Evolutionary conservation across 495 filamentous ascomycete genomes (phyloP), one percentile per base, ranked within the genome.

Genomic region (Penicillium cataractarum): DNA sequence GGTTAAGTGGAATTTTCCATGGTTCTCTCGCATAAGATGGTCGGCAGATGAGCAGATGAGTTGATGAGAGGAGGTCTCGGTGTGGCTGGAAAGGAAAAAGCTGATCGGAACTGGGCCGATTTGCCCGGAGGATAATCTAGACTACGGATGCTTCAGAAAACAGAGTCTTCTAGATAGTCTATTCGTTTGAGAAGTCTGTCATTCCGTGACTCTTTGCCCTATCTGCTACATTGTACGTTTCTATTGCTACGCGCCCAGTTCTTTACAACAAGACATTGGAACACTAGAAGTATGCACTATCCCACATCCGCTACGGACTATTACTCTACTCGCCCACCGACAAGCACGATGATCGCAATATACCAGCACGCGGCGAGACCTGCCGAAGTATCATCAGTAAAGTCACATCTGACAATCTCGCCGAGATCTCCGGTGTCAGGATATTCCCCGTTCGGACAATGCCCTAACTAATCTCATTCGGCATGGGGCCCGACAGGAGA

Each of bases 341-440:
- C 46, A 48, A 32, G 56, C 56, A 58, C 50, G 22, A 27, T 32
- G 53, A 48, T 62, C 54, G 42, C 54, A 62, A 57, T 62, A 22
- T 27, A 19, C 22, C 53, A 33, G 53, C 33, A 24, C 40, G 19
- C 40, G 19, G 24, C 24, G 26, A 33, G 19, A 17, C 51, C 29
- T 54, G 29, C 51, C 29, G 51, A 31, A 54, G 8, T 4, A 46
- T 13, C 42, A 46, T 8, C 6, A 51, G 10, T 21, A 54, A 22
- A 17, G 29, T 54, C 51, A 33, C 51, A 54, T 54, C 29, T 15
- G 22, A 29, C 15, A 5, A 8, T 54, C 51, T 13, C 51, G 15
- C 29, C 55, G 55, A 57, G n/a, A n/a, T 29, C 6, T 29, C 48
- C 24, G 35, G 13, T 22, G n/a, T 5, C 44, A 58, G 33, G 12